Evolutionary conservation across 2,329 filamentous ascomycete genomes (phyloP).

Genomic region (Alternaria sp.): DNA sequence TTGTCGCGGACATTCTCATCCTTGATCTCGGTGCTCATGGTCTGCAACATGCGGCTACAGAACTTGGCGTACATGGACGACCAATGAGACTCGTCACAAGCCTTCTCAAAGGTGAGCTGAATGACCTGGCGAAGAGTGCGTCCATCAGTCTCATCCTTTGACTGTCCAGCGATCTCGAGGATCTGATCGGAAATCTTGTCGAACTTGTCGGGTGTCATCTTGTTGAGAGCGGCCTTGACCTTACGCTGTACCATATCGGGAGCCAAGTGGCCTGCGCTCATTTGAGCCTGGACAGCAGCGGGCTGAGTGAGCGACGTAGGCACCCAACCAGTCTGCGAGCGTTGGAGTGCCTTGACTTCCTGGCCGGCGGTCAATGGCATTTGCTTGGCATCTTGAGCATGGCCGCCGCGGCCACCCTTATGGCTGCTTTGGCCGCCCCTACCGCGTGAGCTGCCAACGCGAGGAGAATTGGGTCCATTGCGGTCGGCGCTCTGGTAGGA

Average conservation of each 20-base stretch:
- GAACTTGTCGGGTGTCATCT: conserved; percentile 99
- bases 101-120: conserved; percentile 98
- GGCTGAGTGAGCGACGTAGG: conserved; percentile 63
- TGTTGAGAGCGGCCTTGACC: conserved; percentile 98
- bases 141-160: conserved; percentile 92
- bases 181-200: conserved; percentile 95
- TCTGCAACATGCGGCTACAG: conserved; percentile 95
- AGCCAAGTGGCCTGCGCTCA: conserved; percentile 64
- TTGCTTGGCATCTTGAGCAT: conserved; percentile 73
- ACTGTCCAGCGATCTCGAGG: conserved; percentile 88
- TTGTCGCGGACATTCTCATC: conserved; percentile 95
- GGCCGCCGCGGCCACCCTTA: conserved; percentile 56
- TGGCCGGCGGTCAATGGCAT: conserved; percentile 89
- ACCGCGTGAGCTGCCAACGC: conserved; percentile 67
- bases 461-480: conserved; percentile 71
- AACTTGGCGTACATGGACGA: conserved; percentile 99
- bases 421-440: conserved; percentile 50
- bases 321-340: conserved; percentile 85
- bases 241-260: conserved; percentile 96
- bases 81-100: conserved; percentile 98
- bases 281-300: conserved; percentile 33
- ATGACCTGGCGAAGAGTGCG: conserved; percentile 97
- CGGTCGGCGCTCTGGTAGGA: conserved; percentile 58
- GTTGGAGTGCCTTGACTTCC: conserved; percentile 79
- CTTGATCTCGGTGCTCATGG: conserved; percentile 81